Evolutionary conservation across 2,329 filamentous ascomycete genomes (phyloP), one percentile per base, ranked within the genome.

Genomic region (Colletotrichum tropicicola): DNA sequence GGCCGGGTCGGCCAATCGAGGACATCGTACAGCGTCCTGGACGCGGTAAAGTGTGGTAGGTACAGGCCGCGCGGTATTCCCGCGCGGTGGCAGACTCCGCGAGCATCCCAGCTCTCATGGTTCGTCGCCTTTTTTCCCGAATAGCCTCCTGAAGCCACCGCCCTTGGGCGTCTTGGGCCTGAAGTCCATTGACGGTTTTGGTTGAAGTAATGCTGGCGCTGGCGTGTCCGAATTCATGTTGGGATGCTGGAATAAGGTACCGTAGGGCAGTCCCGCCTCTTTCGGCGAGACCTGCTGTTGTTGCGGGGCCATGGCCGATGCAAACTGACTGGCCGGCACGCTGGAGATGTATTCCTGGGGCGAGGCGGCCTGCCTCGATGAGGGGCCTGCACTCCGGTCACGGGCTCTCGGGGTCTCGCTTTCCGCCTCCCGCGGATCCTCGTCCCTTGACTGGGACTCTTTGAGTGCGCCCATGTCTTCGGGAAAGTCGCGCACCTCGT

Each of bases 401-500:
- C 44, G 45, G 25, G 41, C 41, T 27, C 47, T 51, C 10, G 62
- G 45, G 39, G 51, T 65, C 30, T 55, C 35, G 51, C 45, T 65
- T 21, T 57, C 65, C 15, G 53, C 32, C 13, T 61, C 55, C 27
- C 56, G 49, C 48, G 49, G n/a, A 9, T 69, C 61, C 9, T 58
- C 59, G 10, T 64, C 59, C 25, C 32, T 59, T 10, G 56, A 8
- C 35, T 57, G 37, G 17, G 41, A 17, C 6, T 56, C 39, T 59
- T 49, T 66, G 43, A 35, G 13, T 25, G 59, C 52, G 49, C 15
- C 21, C 45, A 59, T 45, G 27, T 67, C 65, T 13, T 69, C 70
- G 1, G 75, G 77, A 54, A 77, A 78, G 39, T 80, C 80, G 12
- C 90, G 84, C 71, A 85, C 84, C 70, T 87, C 85, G 68, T 90